phyloP scores from a whole-genome alignment of 2,329 filamentous ascomycete genomes.

The Alternaria postmessia region DNA sequence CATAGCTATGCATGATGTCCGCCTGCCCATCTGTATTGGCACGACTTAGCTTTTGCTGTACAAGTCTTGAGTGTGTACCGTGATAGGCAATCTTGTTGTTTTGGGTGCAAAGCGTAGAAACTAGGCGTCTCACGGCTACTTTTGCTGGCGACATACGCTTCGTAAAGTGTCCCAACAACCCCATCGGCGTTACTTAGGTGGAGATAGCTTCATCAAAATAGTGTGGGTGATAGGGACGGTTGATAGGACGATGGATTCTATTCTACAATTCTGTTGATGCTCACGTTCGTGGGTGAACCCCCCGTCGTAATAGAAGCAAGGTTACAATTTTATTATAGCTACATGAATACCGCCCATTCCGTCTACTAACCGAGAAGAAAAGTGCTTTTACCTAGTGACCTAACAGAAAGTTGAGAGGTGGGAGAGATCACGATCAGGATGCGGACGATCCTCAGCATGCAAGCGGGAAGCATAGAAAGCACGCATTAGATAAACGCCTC shows the following conservation, averaged over 20 bases:
- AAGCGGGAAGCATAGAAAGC: slow-evolving; percentile 7
- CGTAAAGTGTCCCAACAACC: neutral
- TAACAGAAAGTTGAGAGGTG: neutral
- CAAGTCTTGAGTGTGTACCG: slow-evolving; percentile 1
- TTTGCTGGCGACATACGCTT: slow-evolving; percentile 1
- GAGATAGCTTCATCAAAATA: neutral
- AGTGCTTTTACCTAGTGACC: slow-evolving; percentile 10
- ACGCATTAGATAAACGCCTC: slow-evolving; percentile 12
- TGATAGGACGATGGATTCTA: neutral
- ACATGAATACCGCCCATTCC: slow-evolving; percentile 5
- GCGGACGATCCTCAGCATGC: slow-evolving; percentile 12
- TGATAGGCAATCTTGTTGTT: slow-evolving; percentile 3
- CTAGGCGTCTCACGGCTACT: slow-evolving; percentile 11
- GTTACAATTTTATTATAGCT: slow-evolving; percentile 13
- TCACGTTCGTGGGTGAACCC: neutral
- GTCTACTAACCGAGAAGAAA: neutral
- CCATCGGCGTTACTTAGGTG: neutral
- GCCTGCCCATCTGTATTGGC: neutral
- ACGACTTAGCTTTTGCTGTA: neutral
- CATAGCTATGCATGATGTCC: neutral
- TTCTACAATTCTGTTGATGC: neutral
- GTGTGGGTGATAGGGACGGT: neutral
- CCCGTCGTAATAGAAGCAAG: neutral
- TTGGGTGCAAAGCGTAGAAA: slow-evolving; percentile 1
- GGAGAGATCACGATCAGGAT: slow-evolving; percentile 6